Conservation (phyloP, 495 filamentous ascomycete species). For the Penicillium manginii region DNA sequence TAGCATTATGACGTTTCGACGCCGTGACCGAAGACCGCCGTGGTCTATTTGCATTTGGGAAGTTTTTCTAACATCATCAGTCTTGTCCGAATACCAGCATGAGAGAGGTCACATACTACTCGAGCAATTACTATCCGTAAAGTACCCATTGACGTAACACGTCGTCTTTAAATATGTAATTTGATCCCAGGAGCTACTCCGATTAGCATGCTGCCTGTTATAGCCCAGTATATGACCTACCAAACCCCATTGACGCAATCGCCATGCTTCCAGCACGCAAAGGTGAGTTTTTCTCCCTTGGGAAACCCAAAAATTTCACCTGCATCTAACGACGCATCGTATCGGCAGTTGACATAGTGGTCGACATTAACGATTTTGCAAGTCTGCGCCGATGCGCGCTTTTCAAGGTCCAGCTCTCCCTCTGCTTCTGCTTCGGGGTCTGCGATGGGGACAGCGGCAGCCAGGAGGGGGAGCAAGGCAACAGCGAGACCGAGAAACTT, state of each 20-base stretch:
- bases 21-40: conserved; percentile 3
- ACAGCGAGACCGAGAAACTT: neutral
- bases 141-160: conserved; percentile 13
- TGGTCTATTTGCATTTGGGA: conserved; percentile 10
- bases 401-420: conserved; percentile 10
- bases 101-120: conserved; percentile 10
- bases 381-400: conserved; percentile 10
- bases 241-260: conserved; percentile 14
- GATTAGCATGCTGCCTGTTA: conserved; percentile 5
- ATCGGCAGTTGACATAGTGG: conserved; percentile 10
- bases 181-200: conserved; percentile 14
- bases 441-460: neutral
- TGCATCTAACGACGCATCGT: conserved; percentile 7
- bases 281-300: conserved; percentile 9
- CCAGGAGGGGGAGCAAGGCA: neutral
- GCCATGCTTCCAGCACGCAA: conserved; percentile 14
- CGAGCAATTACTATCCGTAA: conserved; percentile 15
- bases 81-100: conserved; percentile 9
- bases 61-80: conserved; percentile 16
- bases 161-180: conserved; percentile 7
- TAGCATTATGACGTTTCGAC: neutral
- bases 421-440: neutral
- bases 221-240: conserved; percentile 7
- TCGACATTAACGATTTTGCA: conserved; percentile 13
- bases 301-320: conserved; percentile 13